phyloP scores from a whole-genome alignment of 495 filamentous ascomycete genomes.

The Penicillium goetzii region DNA sequence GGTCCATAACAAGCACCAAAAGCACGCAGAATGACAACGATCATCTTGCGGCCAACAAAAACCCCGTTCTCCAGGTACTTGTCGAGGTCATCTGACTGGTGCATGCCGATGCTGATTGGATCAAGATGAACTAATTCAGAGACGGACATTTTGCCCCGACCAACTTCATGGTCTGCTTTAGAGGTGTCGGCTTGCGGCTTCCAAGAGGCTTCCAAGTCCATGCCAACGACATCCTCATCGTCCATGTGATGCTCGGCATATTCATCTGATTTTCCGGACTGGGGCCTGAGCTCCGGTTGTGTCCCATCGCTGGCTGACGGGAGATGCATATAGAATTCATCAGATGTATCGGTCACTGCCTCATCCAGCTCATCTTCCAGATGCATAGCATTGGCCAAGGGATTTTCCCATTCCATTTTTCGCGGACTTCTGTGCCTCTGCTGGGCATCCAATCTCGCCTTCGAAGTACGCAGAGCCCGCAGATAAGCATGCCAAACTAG shows the following conservation, averaged over 20 bases:
- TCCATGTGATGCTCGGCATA: neutral
- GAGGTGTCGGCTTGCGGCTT: neutral
- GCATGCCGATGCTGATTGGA: constrained; percentile 6
- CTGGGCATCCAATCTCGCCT: constrained; percentile 49
- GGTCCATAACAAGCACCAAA: constrained; percentile 47
- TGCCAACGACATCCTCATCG: constrained; percentile 1
- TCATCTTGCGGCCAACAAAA: constrained; percentile 49
- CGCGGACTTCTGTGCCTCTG: constrained; percentile 13
- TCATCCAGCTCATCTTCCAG: constrained; percentile 6
- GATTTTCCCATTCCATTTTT: constrained; percentile 45
- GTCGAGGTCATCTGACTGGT: constrained; percentile 25
- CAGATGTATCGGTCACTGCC: constrained; percentile 17
- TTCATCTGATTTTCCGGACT: neutral
- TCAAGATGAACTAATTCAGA: neutral
- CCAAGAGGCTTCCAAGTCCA: neutral
- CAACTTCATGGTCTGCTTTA: neutral
- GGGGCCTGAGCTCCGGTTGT: neutral
- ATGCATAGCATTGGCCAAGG: constrained; percentile 26
- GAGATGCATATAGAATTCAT: constrained; percentile 38
- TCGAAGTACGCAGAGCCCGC: constrained; percentile 58
- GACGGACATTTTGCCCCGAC: neutral
- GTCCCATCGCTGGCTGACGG: neutral
- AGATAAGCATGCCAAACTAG: constrained; percentile 47
- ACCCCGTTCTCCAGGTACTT: constrained; percentile 47
- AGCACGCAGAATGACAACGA: constrained; percentile 44